phyloP scores from a whole-genome alignment of 2,329 filamentous ascomycete species.

The Volutella citrinella region DNA sequence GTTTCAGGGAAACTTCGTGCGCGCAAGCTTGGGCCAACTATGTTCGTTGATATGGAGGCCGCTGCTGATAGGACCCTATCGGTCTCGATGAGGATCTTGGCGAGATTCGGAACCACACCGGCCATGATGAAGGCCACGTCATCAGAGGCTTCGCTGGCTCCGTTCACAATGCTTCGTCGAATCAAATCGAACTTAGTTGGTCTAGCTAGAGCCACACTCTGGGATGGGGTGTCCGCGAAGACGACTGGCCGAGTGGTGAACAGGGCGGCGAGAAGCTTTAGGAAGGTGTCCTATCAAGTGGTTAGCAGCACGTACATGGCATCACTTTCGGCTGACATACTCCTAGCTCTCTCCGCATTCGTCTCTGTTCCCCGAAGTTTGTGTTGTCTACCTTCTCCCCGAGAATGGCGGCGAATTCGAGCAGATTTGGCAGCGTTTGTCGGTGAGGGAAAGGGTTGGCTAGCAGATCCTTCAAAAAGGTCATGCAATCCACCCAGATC shows the following conservation, averaged over 20 bases:
- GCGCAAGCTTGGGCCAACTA: constrained; percentile 78
- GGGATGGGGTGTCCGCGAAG: constrained; percentile 54
- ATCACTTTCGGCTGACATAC: constrained; percentile 48
- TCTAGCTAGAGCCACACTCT: constrained; percentile 37
- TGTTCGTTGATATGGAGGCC: constrained; percentile 75
- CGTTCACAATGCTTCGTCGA: constrained; percentile 32
- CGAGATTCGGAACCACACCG: constrained; percentile 73
- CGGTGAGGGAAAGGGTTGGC: constrained; percentile 93
- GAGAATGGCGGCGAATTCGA: constrained; percentile 86
- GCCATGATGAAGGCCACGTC: constrained; percentile 80
- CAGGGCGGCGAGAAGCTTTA: constrained; percentile 83
- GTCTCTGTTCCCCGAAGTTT: constrained; percentile 90
- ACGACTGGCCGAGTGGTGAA: constrained; percentile 85
- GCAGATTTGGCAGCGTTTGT: constrained; percentile 78
- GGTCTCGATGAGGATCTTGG: constrained; percentile 78
- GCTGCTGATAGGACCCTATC: constrained; percentile 80
- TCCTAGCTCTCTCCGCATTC: constrained; percentile 85
- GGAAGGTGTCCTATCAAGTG: constrained; percentile 71
- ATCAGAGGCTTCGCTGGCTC: constrained; percentile 53
- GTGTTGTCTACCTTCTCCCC: constrained; percentile 97
- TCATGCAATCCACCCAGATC: constrained; percentile 93
- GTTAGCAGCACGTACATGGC: constrained; percentile 25
- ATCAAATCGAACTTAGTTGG: constrained; percentile 34
- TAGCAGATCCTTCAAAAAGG: constrained; percentile 84
- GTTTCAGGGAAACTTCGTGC: constrained; percentile 86